Conservation (phyloP, 1,284 basidiomycete species). For the Boletus semigastroideus region DNA sequence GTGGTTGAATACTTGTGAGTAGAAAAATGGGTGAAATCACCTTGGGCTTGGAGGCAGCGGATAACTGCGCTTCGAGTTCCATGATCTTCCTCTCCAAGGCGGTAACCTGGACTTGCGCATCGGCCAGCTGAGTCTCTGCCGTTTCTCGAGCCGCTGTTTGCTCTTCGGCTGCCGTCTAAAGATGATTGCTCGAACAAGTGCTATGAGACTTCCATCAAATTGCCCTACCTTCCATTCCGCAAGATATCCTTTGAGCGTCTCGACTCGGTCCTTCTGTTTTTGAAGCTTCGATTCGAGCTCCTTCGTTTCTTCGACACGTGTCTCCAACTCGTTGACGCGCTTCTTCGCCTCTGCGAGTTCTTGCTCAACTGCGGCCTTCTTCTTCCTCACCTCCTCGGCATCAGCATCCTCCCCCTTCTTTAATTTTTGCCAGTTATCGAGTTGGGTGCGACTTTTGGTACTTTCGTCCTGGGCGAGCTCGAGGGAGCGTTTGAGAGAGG, state of each 20-base stretch:
- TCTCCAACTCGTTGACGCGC: slow-evolving; percentile 42
- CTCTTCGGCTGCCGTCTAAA: slow-evolving; percentile 36
- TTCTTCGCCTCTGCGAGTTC: slow-evolving; percentile 49
- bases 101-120: slow-evolving; percentile 31
- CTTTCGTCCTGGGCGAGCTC: slow-evolving; percentile 57
- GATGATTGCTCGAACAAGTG: slow-evolving; percentile 11
- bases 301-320: slow-evolving; percentile 23
- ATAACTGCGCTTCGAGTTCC: slow-evolving; percentile 44
- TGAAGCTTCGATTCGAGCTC: slow-evolving; percentile 31
- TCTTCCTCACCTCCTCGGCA: slow-evolving; percentile 53
- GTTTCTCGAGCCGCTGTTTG: slow-evolving; percentile 34
- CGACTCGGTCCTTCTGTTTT: slow-evolving; percentile 43
- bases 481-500: slow-evolving; percentile 54
- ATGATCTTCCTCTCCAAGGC: slow-evolving; percentile 42
- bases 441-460: slow-evolving; percentile 56
- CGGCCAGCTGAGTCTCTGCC: slow-evolving; percentile 31
- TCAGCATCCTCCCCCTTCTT: slow-evolving; percentile 64
- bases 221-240: slow-evolving; percentile 44
- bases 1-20: background rate
- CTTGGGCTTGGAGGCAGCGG: slow-evolving; percentile 30
- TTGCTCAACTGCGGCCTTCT: slow-evolving; percentile 55
- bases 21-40: slow-evolving; percentile 4
- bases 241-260: slow-evolving; percentile 43
- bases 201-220: background rate
- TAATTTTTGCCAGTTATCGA: slow-evolving; percentile 65